Percentiles rank a stretch among this genome's conserved stretches.
Conservation (phyloP, 2,329 filamentous ascomycete species). For the Hypoxylon sp. region DNA sequence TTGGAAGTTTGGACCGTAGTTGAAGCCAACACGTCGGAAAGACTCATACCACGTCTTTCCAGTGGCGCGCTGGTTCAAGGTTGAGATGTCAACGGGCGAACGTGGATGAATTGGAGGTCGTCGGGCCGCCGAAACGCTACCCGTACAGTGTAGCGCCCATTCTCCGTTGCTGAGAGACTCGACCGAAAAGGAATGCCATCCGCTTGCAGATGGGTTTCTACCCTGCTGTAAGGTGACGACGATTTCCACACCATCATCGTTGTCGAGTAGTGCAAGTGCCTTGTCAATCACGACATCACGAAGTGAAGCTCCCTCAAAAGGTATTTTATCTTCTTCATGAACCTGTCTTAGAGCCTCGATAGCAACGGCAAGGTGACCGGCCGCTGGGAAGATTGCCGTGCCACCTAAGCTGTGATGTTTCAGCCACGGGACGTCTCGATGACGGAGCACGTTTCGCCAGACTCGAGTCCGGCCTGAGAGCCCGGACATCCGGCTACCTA, state of each 20-base stretch:
- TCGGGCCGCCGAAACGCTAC: not conserved
- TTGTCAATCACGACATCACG: slow-evolving; percentile 52
- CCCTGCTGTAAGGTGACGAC: slow-evolving; percentile 43
- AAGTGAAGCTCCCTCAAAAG: slow-evolving; percentile 40
- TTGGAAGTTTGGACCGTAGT: slow-evolving; percentile 59
- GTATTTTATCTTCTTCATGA: slow-evolving; percentile 16
- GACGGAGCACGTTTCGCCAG: slow-evolving; percentile 48
- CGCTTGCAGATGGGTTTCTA: not conserved
- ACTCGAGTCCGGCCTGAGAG: slow-evolving; percentile 29
- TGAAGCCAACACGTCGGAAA: slow-evolving; percentile 56
- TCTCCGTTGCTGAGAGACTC: not conserved
- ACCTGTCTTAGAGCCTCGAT: slow-evolving; percentile 45
- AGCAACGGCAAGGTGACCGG: slow-evolving; percentile 42
- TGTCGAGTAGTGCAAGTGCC: slow-evolving; percentile 51
- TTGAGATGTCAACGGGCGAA: slow-evolving; percentile 23
- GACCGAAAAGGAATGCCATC: not conserved
- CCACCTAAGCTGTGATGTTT: slow-evolving; percentile 38
- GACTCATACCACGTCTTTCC: slow-evolving; percentile 54
- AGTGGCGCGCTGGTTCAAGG: slow-evolving; percentile 46
- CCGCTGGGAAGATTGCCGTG: slow-evolving; percentile 43
- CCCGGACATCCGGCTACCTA: slow-evolving; percentile 36
- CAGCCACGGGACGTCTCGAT: slow-evolving; percentile 36
- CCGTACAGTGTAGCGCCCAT: slow-evolving; percentile 3
- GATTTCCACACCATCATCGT: slow-evolving; percentile 52
- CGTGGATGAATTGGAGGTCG: not conserved